Percentiles rank a stretch among this genome's conserved stretches.
These are phyloP conservation scores for Thermoascus crustaceus DNA, from an alignment of 2,329 filamentous ascomycete genomes.

Conservation along the genomic window DNA sequence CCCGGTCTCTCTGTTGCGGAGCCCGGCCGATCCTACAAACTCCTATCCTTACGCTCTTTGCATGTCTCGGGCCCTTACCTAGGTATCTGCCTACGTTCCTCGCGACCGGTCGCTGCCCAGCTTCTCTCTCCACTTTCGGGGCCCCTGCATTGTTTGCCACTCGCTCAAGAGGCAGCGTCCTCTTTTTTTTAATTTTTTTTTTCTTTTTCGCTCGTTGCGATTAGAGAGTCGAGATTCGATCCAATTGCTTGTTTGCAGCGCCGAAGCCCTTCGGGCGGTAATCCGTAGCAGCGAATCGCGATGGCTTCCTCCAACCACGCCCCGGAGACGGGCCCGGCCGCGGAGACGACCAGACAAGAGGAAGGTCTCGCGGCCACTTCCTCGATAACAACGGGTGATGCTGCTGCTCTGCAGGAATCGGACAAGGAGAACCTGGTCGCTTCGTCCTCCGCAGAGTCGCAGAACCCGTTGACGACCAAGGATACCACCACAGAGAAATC, in stretches of 20 bases:
- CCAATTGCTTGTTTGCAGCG: neutral
- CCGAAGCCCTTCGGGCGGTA: too few species aligned
- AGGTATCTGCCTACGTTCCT: neutral
- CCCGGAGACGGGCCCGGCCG: neutral
- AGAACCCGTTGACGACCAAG: too few species aligned
- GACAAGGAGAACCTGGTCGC: too few species aligned
- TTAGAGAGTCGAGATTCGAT: neutral
- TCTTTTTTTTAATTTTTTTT: neutral
- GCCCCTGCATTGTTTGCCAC: too few species aligned
- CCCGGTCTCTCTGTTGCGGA: neutral
- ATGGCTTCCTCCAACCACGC: neutral
- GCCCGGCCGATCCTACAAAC: too few species aligned
- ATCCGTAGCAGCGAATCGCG: neutral
- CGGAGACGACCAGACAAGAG: neutral
- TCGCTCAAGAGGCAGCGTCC: neutral
- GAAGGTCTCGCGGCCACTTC: neutral
- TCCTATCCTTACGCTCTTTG: too few species aligned
- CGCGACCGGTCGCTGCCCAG: neutral
- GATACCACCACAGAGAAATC: too few species aligned
- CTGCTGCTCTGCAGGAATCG: neutral
- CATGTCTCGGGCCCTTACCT: too few species aligned
- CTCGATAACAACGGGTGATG: too few species aligned
- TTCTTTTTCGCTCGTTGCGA: neutral
- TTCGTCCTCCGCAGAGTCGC: too few species aligned
- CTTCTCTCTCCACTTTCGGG: neutral